Base-by-base conservation (phyloP, 768 basidiomycete genomes). In the Hemileccinum rubropunctum region DNA sequence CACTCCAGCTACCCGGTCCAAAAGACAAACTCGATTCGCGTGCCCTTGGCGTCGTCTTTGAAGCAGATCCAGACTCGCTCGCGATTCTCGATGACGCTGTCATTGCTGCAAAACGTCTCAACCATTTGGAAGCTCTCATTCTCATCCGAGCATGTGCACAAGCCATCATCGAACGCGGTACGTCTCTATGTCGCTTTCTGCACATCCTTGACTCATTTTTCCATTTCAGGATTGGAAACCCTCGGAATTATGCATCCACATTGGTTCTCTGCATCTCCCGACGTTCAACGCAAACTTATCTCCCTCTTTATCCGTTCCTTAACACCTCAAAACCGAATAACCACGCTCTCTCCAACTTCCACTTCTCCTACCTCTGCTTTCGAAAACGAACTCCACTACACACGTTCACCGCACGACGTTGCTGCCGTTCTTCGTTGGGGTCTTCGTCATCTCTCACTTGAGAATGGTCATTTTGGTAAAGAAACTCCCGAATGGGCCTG, bases 211-310 rank as follows among this genome's bases (percentile, higher is more conserved):
- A 27, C 57, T 53, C 48, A 53, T 12, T 32, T 9, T 4, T 0
- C 40, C 40, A 46, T 41, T 41, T 52, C 52, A 91, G 88, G 88
- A n/a, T 73, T 90, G 44, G 87, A 90, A 63, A 83, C 84, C 4
- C 82, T 88, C 40, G 90, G 89, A 17, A 75, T 91, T 40, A 91
- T 91, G 86, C 86, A 86, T 58, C 87, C 90, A 6, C 85, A 91
- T 63, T 91, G 86, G 88, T 76, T 86, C 64, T 84, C 88, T 35
- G 76, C 88, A 9, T 88, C 86, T 6, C 80, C 80, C 8, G 78
- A 81, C 10, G 68, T 77, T n/a, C 89, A 91, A 65, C 81, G 71
- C 56, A 74, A 66, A 53, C 81, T 91, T 28, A 80, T 90, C 48
- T 86, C 86, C 15, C 77, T 62, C 21, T 91, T 84, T 71, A 73